These are phyloP conservation scores for Globisporangium viniferum DNA, from an alignment of 352 stramenopile genomes.

Conservation along the genomic window DNA sequence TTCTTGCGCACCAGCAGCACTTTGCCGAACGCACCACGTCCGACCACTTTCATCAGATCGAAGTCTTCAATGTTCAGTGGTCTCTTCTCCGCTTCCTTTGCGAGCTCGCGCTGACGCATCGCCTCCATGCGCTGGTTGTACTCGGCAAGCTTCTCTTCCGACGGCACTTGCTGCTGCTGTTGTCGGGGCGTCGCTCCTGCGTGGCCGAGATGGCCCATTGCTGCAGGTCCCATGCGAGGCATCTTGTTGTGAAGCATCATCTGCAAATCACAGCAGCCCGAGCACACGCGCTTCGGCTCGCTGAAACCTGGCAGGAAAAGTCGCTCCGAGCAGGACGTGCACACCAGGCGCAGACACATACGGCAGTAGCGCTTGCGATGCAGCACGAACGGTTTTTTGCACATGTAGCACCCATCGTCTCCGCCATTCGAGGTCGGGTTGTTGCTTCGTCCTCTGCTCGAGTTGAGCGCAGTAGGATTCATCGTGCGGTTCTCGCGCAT, in stretches of 20 bases:
- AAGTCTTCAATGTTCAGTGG: constrained; percentile 92
- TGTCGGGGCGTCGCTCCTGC: constrained; percentile 12
- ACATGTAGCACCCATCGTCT: constrained; percentile 79
- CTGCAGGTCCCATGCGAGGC: constrained; percentile 39
- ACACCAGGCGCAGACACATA: constrained; percentile 84
- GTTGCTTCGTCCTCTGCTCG: constrained; percentile 15
- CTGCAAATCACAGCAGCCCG: constrained; percentile 81
- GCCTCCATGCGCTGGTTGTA: constrained; percentile 68
- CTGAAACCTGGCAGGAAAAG: constrained; percentile 86
- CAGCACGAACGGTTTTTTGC: constrained; percentile 76
- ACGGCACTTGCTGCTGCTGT: constrained; percentile 22
- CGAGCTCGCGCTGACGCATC: constrained; percentile 74
- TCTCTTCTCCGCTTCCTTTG: constrained; percentile 61
- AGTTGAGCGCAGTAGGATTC: constrained; percentile 2
- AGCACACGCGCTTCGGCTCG: constrained; percentile 84
- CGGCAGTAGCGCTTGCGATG: constrained; percentile 80
- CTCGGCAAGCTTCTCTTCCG: constrained; percentile 61
- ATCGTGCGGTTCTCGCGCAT: constrained; percentile 64
- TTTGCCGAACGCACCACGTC: constrained; percentile 95
- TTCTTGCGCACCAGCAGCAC: constrained; percentile 94
- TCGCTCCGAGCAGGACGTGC: constrained; percentile 81
- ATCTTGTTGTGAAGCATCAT: constrained; percentile 88
- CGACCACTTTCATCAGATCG: constrained; percentile 94
- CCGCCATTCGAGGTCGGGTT: constrained; percentile 20
- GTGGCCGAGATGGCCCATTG: constrained; percentile 14